Conservation (phyloP, 2,329 filamentous ascomycete genomes). For the Venturia pyrina region DNA sequence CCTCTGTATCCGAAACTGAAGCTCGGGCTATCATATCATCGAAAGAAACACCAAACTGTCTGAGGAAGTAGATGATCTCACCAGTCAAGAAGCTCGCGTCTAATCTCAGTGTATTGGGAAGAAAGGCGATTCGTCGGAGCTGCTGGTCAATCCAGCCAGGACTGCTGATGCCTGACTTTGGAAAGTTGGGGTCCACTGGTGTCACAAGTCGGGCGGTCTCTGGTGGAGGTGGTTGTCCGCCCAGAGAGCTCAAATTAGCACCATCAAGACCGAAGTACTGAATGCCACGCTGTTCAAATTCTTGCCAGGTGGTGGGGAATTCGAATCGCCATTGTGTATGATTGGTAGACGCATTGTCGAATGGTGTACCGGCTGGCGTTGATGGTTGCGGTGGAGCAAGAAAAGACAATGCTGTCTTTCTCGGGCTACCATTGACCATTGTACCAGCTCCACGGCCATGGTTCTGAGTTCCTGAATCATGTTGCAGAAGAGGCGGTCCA, state of each 20-base stretch:
- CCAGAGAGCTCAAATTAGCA: neutral
- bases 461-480: neutral
- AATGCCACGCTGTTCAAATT: slow-evolving; percentile 1
- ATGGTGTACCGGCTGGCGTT: neutral
- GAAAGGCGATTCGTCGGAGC: neutral
- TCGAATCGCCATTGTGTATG: neutral
- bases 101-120: neutral
- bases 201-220: neutral
- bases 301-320: neutral
- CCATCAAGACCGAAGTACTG: neutral
- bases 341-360: neutral
- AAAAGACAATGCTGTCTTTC: neutral
- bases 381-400: neutral
- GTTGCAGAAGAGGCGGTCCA: neutral
- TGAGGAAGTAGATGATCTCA: neutral
- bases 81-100: neutral
- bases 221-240: neutral
- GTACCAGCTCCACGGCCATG: neutral
- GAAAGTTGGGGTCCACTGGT: neutral
- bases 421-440: neutral
- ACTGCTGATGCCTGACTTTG: neutral
- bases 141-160: neutral
- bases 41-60: neutral
- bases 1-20: neutral
- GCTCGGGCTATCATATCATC: neutral